Evolutionary conservation across 768 basidiomycete genomes (phyloP).

Genomic region (Candolleomyces aberdarensis): DNA sequence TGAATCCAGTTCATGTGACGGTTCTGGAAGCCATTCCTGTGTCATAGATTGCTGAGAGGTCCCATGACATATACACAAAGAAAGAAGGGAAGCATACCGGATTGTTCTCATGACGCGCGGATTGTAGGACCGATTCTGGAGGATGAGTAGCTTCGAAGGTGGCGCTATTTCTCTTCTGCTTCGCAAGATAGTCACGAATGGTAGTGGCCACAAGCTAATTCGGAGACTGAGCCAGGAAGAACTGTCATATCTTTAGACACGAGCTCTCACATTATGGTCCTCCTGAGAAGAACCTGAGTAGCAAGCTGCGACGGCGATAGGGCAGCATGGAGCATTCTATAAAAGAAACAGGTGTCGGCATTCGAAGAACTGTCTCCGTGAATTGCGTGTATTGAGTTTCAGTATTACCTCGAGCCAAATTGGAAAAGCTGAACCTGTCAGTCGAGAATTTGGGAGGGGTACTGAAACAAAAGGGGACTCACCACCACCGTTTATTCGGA

Average conservation of each 20-base stretch:
- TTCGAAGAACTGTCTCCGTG: background rate
- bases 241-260: background rate
- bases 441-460: slow-evolving; percentile 4
- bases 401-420: slow-evolving; percentile 73
- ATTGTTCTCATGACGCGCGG: slow-evolving; percentile 24
- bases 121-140: slow-evolving; percentile 16
- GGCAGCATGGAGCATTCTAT: slow-evolving; percentile 81
- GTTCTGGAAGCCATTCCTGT: slow-evolving; percentile 1
- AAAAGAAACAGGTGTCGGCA: background rate
- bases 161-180: slow-evolving; percentile 41
- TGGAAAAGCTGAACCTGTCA: slow-evolving; percentile 59
- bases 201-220: slow-evolving; percentile 61
- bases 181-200: slow-evolving; percentile 68
- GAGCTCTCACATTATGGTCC: slow-evolving; percentile 63
- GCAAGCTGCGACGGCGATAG: slow-evolving; percentile 73
- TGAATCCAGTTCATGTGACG: slow-evolving; percentile 1
- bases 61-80: background rate
- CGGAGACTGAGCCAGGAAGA: background rate
- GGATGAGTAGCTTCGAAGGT: slow-evolving; percentile 33
- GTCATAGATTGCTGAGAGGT: background rate
- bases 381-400: background rate
- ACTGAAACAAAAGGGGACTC: slow-evolving; percentile 22
- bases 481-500: slow-evolving; percentile 76
- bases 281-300: slow-evolving; percentile 82
- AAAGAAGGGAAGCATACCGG: slow-evolving; percentile 19